These are phyloP conservation scores for Scedosporium apiospermum DNA, from an alignment of 2,329 filamentous ascomycete genomes.

Conservation along the genomic window DNA sequence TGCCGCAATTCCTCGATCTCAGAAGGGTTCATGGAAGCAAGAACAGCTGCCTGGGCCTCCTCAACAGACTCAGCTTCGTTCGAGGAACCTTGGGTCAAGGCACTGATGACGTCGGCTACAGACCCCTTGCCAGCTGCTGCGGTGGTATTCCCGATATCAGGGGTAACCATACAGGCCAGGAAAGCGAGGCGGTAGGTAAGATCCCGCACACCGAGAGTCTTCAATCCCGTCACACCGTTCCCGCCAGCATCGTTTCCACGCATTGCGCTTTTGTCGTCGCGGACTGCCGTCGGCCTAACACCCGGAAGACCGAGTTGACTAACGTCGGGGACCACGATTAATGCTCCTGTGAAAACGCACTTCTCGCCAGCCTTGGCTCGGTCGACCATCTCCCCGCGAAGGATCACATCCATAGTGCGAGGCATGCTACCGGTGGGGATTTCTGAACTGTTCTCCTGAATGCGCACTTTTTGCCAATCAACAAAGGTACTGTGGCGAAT, in stretches of 20 bases:
- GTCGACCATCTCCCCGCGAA: conserved; percentile 95
- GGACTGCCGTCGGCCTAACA: conserved; percentile 68
- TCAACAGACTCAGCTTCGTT: conserved; percentile 63
- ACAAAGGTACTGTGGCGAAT: conserved; percentile 96
- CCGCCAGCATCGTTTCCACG: conserved; percentile 75
- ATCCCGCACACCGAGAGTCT: conserved; percentile 87
- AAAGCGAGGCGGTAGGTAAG: conserved; percentile 95
- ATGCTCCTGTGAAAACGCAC: conserved; percentile 91
- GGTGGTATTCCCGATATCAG: conserved; percentile 69
- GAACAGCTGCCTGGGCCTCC: conserved; percentile 76
- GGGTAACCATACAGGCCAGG: conserved; percentile 89
- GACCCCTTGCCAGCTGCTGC: conserved; percentile 42
- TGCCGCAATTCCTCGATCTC: conserved; percentile 87
- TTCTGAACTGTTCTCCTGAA: conserved; percentile 96
- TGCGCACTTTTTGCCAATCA: conserved; percentile 97
- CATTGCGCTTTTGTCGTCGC: conserved; percentile 66
- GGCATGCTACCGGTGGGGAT: conserved; percentile 99
- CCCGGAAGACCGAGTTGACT: conserved; percentile 90
- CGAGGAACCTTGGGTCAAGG: conserved; percentile 47
- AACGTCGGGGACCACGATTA: conserved; percentile 95
- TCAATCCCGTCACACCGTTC: conserved; percentile 77
- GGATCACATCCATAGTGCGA: conserved; percentile 90
- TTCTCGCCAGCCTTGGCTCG: conserved; percentile 95
- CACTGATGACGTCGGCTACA: conserved; percentile 74
- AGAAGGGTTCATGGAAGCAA: conserved; percentile 72